A percentile compares a stretch with the other conserved stretches of the same genome.
Evolutionary conservation across 2,329 filamentous ascomycete genomes (phyloP).

Genomic region (Penicillium glabrum): DNA sequence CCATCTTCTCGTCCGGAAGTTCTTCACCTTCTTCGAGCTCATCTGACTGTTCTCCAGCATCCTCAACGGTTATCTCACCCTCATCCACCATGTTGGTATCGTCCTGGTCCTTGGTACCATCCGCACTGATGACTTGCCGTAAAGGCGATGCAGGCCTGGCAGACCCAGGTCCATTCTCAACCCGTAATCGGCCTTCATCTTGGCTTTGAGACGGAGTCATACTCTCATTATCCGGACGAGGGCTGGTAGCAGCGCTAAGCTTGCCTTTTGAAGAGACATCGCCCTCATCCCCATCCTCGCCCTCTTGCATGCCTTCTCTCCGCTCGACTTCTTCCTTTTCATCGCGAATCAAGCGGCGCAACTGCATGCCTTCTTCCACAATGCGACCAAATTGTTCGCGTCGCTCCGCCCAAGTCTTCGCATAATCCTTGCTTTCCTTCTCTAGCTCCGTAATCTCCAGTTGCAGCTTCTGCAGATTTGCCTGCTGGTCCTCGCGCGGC

Average conservation of each 20-base stretch:
- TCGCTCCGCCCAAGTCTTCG: constrained; percentile 78
- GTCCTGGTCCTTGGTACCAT: constrained; percentile 42
- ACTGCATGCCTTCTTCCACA: constrained; percentile 84
- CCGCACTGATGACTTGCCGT: constrained; percentile 33
- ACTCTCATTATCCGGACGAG: constrained; percentile 49
- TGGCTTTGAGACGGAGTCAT: constrained; percentile 36
- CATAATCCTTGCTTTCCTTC: constrained; percentile 78
- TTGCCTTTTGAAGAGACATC: constrained; percentile 52
- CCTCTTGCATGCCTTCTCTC: constrained; percentile 73
- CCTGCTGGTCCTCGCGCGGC: constrained; percentile 78
- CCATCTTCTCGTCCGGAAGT: constrained; percentile 63
- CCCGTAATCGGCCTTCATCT: constrained; percentile 34
- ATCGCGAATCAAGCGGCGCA: constrained; percentile 82
- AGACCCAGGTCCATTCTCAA: constrained; percentile 32
- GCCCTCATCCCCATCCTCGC: constrained; percentile 58
- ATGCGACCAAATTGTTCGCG: constrained; percentile 84
- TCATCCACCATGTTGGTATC: constrained; percentile 63
- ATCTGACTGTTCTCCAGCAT: constrained; percentile 36
- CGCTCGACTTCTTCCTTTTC: constrained; percentile 94
- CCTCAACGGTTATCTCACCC: constrained; percentile 39
- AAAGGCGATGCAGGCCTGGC: constrained; percentile 38
- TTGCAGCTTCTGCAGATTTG: constrained; percentile 76
- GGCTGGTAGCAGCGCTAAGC: constrained; percentile 50
- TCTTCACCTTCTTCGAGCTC: constrained; percentile 53
- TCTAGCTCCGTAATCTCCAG: constrained; percentile 86